Evolutionary conservation across 345 rosid species (phyloP), one percentile per base, ranked within the genome.

Genomic region (Syzygium aromaticum): DNA sequence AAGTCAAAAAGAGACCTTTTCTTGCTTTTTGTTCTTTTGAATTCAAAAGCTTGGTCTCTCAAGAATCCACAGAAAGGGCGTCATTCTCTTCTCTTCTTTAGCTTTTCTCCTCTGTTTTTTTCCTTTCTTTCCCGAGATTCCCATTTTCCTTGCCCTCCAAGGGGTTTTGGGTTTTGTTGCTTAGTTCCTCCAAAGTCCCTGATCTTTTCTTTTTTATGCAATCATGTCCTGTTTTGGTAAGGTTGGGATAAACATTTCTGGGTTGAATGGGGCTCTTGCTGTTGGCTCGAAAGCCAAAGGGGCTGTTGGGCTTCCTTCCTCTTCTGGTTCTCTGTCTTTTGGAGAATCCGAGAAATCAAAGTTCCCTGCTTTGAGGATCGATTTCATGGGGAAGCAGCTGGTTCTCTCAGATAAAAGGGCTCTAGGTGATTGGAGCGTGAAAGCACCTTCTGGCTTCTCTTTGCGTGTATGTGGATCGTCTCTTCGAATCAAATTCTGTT

Each of bases 201-300:
- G 1, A 53, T 21, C 22, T 52, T 10, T 21, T 30, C 13, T 51
- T 84, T 84, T 87, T 6, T 14, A 28, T 33, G 49, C 56, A 43
- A 77, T 19, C 59, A 92, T 92, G 94, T 92, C 92, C 22, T 90
- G 86, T 88, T 91, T 89, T 54, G 87, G 84, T 87, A 90, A 84
- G 43, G 49, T 51, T 51, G 86, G 85, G 63, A 9, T 88, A 49
- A 46, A 52, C 51, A 64, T 91, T 83, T 78, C 88, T 90, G 91
- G 90, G 78, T 84, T 87, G 67, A 86, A 86, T 38, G 92, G 63
- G 57, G 88, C 85, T 56, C 1, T 64, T 25, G 28, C 23, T 23
- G 8, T 21, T 28, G 51, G 86, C 86, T 87, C 91, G 77, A 90
- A 88, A 53, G 38, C 88, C 85, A 67, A 28, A 73, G 78, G 57